Evolutionary conservation across 192 early-diverging fungal genomes (phyloP), one percentile per base, ranked within the genome.

Genomic region (Coemansia sp.): DNA sequence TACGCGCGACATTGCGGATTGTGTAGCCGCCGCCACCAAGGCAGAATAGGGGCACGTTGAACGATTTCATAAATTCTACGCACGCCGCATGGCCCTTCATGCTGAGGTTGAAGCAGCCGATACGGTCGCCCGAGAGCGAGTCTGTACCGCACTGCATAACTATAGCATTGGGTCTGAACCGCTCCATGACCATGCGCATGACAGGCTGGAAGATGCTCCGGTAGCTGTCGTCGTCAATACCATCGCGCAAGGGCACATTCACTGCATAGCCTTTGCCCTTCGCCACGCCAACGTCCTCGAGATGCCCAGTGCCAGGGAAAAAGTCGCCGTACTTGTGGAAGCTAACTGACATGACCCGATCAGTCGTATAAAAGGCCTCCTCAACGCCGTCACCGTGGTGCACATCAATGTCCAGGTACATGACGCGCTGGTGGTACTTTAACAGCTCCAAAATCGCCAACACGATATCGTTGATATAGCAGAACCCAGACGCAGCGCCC

Each of bases 321-420:
- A 91, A 99, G 69, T 99, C 95, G 43, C 98, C 98, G 78, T 94
- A 97, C 87, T 98, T 98, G 79, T 99, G 98, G 82, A 99, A 98
- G 52, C 93, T 95, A 24, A 95, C 93, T 9, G 98, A 97, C 98
- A 99, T 99, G 27, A 99, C 98, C 24, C 98, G 91, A 77, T 99
- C 98, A 8, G 97, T 97, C 22, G 93, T 91, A 71, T 98, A 99
- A 74, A 99, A 99, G 16, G 98, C 98, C 81, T 98, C 96, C 74
- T 98, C 96, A 41, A 99, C 98, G 42, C 97, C 97, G 74, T 99
- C 97, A 33, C 97, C 97, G 77, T 99, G 97, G 75, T 99, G 97
- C n/a, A 97, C 95, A 75, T 99, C 97, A 70, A 98, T 97, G 80
- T 99, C 97, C 65, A 97, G 91, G 77, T 99, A 99, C 24, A 99